phyloP scores from a whole-genome alignment of 345 rosid species.

The Cardamine chenopodiifolia region DNA sequence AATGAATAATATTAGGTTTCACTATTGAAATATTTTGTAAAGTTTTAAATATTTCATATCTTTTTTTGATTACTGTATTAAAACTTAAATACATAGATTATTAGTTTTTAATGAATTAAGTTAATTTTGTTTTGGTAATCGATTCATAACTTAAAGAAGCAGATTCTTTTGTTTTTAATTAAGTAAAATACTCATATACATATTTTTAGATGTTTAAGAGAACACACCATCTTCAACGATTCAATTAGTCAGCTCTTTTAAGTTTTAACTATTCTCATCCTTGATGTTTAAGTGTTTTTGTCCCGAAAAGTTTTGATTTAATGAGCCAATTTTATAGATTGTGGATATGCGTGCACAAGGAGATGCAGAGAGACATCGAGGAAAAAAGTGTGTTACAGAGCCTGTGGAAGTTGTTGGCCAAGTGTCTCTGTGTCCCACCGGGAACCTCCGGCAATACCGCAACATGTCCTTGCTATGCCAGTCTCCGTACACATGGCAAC shows the following conservation, averaged over 20 bases:
- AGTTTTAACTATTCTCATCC: neutral
- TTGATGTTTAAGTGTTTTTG: neutral
- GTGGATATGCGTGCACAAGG: conserved; percentile 50
- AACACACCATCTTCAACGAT: conserved; percentile 26
- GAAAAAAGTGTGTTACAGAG: conserved; percentile 59
- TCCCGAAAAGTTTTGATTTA: neutral
- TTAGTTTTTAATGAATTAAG: too few species aligned
- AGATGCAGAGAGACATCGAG: conserved; percentile 62
- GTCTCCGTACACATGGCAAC: conserved; percentile 56
- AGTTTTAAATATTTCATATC: too few species aligned
- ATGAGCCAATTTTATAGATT: conserved; percentile 39
- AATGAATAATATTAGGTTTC: too few species aligned
- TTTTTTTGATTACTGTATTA: too few species aligned
- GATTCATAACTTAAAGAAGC: too few species aligned
- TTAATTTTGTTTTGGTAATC: too few species aligned
- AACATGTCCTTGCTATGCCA: conserved; percentile 63
- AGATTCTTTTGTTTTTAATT: too few species aligned
- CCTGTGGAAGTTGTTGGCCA: conserved; percentile 68
- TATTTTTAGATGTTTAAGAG: too few species aligned
- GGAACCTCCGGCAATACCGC: conserved; percentile 59
- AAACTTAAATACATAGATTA: too few species aligned
- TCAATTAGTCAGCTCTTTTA: conserved; percentile 30
- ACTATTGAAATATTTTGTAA: too few species aligned
- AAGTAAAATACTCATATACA: too few species aligned
- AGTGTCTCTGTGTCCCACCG: conserved; percentile 71